These are phyloP conservation scores for Yamadazyma jaroonii DNA, from an alignment of 1,139 yeast genomes.

Conservation along the genomic window DNA sequence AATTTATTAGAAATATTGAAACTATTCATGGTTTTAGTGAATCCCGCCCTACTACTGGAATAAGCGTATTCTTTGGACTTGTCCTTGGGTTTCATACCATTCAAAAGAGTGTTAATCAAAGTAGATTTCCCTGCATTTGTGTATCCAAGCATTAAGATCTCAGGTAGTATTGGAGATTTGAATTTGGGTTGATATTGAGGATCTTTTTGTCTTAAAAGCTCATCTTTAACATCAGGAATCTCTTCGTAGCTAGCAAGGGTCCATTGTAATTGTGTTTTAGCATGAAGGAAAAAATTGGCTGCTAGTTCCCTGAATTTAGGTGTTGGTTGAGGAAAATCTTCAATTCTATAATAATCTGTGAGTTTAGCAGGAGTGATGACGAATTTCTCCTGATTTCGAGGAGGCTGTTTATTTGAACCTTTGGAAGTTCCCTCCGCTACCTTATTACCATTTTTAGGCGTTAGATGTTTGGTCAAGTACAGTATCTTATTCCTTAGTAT, in stretches of 20 bases:
- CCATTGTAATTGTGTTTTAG: slow-evolving; percentile 56
- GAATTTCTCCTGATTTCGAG: slow-evolving; percentile 3
- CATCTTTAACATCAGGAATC: slow-evolving; percentile 56
- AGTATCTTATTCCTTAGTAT: slow-evolving; percentile 4
- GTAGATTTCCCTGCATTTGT: slow-evolving; percentile 88
- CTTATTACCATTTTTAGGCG: not conserved
- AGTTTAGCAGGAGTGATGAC: slow-evolving; percentile 24
- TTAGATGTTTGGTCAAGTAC: slow-evolving; percentile 11
- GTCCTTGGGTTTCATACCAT: slow-evolving; percentile 16
- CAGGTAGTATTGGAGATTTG: slow-evolving; percentile 45
- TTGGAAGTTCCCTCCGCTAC: not conserved
- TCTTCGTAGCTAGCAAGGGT: slow-evolving; percentile 48
- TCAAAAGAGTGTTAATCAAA: slow-evolving; percentile 55
- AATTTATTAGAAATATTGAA: slow-evolving; percentile 63
- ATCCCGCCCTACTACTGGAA: slow-evolving; percentile 66
- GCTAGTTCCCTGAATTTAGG: slow-evolving; percentile 4
- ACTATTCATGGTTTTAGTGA: slow-evolving; percentile 73
- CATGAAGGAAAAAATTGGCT: slow-evolving; percentile 41
- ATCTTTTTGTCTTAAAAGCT: slow-evolving; percentile 15
- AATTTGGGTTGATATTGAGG: slow-evolving; percentile 18
- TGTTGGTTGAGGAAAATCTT: slow-evolving; percentile 14
- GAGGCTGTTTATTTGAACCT: not conserved
- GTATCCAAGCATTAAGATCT: slow-evolving; percentile 70
- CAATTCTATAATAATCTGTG: slow-evolving; percentile 21
- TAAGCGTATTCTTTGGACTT: slow-evolving; percentile 42